phyloP scores from a whole-genome alignment of 2,329 filamentous ascomycete genomes.

The Hypoxylon sp. region DNA sequence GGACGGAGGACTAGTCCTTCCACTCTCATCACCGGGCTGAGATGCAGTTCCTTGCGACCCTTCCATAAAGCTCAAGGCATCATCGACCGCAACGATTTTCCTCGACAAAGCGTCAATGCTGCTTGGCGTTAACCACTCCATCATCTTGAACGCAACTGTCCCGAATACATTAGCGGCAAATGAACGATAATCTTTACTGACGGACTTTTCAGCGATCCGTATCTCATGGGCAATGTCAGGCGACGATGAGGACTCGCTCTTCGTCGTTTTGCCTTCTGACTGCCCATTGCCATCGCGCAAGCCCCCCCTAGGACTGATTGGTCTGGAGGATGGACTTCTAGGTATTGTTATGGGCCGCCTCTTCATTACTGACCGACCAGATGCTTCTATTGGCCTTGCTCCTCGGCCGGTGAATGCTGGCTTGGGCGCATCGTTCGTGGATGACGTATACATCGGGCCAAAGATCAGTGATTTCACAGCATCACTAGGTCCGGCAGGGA shows the following conservation, averaged over 20 bases:
- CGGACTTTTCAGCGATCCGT: slow-evolving; percentile 55
- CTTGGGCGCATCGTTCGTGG: slow-evolving; percentile 34
- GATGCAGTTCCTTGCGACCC: slow-evolving; percentile 42
- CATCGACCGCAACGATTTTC: slow-evolving; percentile 44
- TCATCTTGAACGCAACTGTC: slow-evolving; percentile 72
- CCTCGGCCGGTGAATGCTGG: slow-evolving; percentile 6
- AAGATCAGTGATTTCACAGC: slow-evolving; percentile 60
- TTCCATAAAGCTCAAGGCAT: slow-evolving; percentile 13
- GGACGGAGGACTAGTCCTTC: slow-evolving; percentile 19
- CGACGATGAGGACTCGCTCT: slow-evolving; percentile 8
- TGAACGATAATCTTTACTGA: slow-evolving; percentile 65
- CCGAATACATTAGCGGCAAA: slow-evolving; percentile 71
- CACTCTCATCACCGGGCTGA: slow-evolving; percentile 30
- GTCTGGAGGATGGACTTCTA: slow-evolving; percentile 6
- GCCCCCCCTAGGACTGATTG: slow-evolving; percentile 2
- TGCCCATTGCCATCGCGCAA: slow-evolving; percentile 6
- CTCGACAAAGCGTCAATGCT: slow-evolving; percentile 60
- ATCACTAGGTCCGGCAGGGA: slow-evolving; percentile 54
- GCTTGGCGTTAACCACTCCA: slow-evolving; percentile 73
- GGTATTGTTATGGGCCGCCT: slow-evolving; percentile 6
- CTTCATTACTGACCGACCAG: slow-evolving; percentile 1
- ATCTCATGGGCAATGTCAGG: slow-evolving; percentile 42
- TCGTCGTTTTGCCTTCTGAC: slow-evolving; percentile 7
- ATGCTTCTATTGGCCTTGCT: slow-evolving; percentile 8
- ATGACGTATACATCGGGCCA: slow-evolving; percentile 45